These are phyloP conservation scores for Symbiodinium natans DNA, from an alignment of 73 alveolate species.

Conservation along the genomic window DNA sequence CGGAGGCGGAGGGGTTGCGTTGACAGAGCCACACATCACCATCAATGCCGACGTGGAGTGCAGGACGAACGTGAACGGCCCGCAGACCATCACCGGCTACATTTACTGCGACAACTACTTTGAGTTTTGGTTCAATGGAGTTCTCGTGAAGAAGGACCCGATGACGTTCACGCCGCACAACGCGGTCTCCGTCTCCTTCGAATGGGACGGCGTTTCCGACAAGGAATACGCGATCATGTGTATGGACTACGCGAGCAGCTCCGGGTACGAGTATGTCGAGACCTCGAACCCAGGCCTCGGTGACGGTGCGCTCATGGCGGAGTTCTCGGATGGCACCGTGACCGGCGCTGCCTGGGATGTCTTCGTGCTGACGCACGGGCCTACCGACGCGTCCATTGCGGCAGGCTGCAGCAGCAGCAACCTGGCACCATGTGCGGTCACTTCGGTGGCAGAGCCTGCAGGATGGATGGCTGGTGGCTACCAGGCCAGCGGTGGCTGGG, in stretches of 20 bases:
- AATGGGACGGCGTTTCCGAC: constrained; percentile 19
- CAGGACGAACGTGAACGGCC: neutral
- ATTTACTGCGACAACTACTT: constrained; percentile 15
- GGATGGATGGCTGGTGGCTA: constrained; percentile 16
- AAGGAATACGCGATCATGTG: constrained; percentile 8
- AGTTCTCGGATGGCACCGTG: constrained; percentile 15
- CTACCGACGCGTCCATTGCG: constrained; percentile 26
- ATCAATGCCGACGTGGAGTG: constrained; percentile 12
- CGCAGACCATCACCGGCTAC: constrained; percentile 11
- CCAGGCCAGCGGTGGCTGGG: constrained; percentile 16
- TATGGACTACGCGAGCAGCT: constrained; percentile 17
- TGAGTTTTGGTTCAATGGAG: constrained; percentile 22
- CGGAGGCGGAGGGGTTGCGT: neutral
- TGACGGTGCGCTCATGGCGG: constrained; percentile 17
- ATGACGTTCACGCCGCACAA: constrained; percentile 4
- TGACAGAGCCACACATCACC: constrained; percentile 21
- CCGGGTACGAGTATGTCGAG: constrained; percentile 25
- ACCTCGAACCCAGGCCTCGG: constrained; percentile 5
- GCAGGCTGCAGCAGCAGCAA: constrained; percentile 23
- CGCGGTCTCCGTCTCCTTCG: constrained; percentile 13
- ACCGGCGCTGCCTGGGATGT: constrained; percentile 18
- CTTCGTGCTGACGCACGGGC: constrained; percentile 14
- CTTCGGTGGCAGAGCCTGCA: constrained; percentile 6
- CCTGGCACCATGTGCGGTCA: neutral
- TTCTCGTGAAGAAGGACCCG: constrained; percentile 22